Conservation (phyloP, 2,329 filamentous ascomycete genomes). For the Neopestalotiopsis sp. region DNA sequence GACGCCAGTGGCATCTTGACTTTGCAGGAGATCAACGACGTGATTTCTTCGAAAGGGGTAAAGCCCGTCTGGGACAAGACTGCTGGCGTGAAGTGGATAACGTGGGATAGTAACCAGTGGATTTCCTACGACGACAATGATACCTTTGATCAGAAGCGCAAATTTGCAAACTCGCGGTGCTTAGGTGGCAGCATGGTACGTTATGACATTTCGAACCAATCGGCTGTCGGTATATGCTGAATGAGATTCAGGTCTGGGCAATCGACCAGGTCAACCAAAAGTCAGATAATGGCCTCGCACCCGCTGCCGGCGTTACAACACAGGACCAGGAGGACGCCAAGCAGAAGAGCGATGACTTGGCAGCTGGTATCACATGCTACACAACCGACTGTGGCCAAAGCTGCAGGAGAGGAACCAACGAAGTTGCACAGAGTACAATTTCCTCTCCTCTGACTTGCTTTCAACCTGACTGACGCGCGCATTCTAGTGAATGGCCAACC, state of each 20-base stretch:
- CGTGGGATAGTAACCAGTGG: constrained; percentile 14
- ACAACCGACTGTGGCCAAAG: constrained; percentile 30
- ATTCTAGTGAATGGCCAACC: constrained; percentile 32
- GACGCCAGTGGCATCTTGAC: constrained; percentile 15
- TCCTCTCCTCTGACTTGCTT: background rate
- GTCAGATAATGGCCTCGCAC: constrained; percentile 15
- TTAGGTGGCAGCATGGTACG: constrained; percentile 25
- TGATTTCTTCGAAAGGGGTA: background rate
- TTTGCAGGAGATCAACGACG: constrained; percentile 15
- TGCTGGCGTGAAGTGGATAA: constrained; percentile 14
- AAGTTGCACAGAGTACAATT: constrained; percentile 28
- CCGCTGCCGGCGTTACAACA: constrained; percentile 5
- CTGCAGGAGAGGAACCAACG: constrained; percentile 32
- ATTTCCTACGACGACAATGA: constrained; percentile 22
- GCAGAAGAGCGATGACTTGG: constrained; percentile 19
- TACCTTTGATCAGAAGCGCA: constrained; percentile 29
- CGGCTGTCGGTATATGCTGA: background rate
- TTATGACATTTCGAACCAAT: background rate
- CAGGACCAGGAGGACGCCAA: constrained; percentile 16
- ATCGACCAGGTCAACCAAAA: constrained; percentile 26
- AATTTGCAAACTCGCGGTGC: constrained; percentile 28
- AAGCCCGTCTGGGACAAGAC: constrained; percentile 22
- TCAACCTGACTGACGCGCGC: background rate
- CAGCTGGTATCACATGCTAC: constrained; percentile 27
- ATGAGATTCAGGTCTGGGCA: constrained; percentile 14